phyloP scores from a whole-genome alignment of 768 basidiomycete species.

The Dendrothele bispora region DNA sequence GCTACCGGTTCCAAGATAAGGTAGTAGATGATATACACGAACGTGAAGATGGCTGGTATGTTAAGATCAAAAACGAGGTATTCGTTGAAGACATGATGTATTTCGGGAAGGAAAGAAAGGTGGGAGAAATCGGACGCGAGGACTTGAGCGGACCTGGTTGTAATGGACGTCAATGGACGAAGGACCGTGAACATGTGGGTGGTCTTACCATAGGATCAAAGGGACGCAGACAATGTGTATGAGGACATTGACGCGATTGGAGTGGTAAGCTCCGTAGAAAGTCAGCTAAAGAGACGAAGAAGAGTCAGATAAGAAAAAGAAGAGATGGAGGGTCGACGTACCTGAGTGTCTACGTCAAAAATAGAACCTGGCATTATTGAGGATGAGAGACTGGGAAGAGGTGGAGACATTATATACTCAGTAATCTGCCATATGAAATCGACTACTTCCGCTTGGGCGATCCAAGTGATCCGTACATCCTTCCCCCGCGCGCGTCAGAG shows the following conservation, averaged over 20 bases:
- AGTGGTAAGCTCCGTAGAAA: constrained; percentile 94
- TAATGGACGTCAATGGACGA: constrained; percentile 2
- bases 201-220: constrained; percentile 69
- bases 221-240: constrained; percentile 91
- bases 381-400: not conserved
- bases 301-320: constrained; percentile 6
- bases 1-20: constrained; percentile 77
- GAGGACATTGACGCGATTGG: constrained; percentile 75
- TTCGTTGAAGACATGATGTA: constrained; percentile 50
- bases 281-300: constrained; percentile 57
- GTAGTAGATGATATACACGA: constrained; percentile 74
- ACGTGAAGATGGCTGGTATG: constrained; percentile 56
- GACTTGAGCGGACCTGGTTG: constrained; percentile 60
- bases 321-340: constrained; percentile 22
- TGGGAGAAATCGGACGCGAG: constrained; percentile 49
- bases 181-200: not conserved
- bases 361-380: constrained; percentile 35
- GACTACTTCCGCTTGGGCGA: not conserved
- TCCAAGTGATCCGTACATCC: not conserved
- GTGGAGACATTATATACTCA: not conserved
- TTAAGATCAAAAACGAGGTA: constrained; percentile 74
- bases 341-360: constrained; percentile 75
- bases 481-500: not conserved
- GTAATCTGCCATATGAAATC: not conserved
- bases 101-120: constrained; percentile 53